phyloP scores from a whole-genome alignment of 371 early-diverging fungal genomes.

The Mortierella sp. region DNA sequence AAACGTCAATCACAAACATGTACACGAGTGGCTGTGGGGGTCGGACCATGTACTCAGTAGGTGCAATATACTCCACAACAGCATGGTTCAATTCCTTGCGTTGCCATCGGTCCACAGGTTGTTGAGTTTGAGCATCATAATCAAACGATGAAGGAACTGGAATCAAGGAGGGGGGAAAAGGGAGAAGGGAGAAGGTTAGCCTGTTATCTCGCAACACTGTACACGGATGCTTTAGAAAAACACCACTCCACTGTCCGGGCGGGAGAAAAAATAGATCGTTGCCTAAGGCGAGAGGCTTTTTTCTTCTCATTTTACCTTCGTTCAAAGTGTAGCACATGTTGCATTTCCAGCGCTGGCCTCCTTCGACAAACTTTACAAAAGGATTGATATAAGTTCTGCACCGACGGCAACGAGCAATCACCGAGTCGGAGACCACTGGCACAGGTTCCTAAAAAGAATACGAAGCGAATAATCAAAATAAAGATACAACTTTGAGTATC shows the following conservation, averaged over 20 bases:
- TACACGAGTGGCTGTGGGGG: slow-evolving; percentile 96
- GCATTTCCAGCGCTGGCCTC: slow-evolving; percentile 95
- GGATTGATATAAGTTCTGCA: slow-evolving; percentile 98
- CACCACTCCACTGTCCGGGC: too few species aligned
- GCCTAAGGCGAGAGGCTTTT: neutral
- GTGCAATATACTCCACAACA: slow-evolving; percentile 94
- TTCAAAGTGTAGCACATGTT: slow-evolving; percentile 94
- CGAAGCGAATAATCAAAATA: too few species aligned
- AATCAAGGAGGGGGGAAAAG: neutral
- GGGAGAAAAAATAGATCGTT: neutral
- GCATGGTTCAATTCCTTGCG: slow-evolving; percentile 89
- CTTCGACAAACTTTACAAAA: slow-evolving; percentile 92
- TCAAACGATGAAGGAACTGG: slow-evolving; percentile 89
- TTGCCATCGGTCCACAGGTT: slow-evolving; percentile 85
- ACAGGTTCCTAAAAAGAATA: slow-evolving; percentile 68
- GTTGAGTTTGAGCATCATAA: slow-evolving; percentile 85
- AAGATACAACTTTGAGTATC: neutral
- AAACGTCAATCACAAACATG: slow-evolving; percentile 94
- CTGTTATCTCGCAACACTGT: neutral
- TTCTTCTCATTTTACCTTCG: slow-evolving; percentile 79
- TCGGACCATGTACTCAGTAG: slow-evolving; percentile 93
- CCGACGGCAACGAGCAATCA: slow-evolving; percentile 93
- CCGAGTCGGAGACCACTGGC: slow-evolving; percentile 84
- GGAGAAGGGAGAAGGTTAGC: neutral
- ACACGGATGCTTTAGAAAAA: neutral